Conservation (phyloP, 768 basidiomycete genomes). For the Boletellus ananas region DNA sequence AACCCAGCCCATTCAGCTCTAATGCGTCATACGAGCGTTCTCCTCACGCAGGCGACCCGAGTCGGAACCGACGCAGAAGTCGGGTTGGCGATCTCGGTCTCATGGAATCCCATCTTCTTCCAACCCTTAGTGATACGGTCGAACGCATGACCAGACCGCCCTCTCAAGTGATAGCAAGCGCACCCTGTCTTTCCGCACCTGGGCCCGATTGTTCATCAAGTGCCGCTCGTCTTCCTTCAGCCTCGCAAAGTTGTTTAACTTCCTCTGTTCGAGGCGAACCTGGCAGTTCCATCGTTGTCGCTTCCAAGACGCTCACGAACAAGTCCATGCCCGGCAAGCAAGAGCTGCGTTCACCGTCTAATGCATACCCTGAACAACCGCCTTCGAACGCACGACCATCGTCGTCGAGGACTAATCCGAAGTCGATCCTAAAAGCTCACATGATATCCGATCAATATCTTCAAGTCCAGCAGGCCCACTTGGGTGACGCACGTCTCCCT, state of each 20-base stretch:
- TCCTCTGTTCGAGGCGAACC: constrained; percentile 8
- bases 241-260: constrained; percentile 14
- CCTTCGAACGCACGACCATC: constrained; percentile 7
- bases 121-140: constrained; percentile 68
- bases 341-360: constrained; percentile 9
- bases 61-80: constrained; percentile 32
- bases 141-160: constrained; percentile 67
- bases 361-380: constrained; percentile 14
- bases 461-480: constrained; percentile 8
- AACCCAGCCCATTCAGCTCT: constrained; percentile 12
- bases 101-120: constrained; percentile 61
- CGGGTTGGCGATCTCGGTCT: constrained; percentile 52
- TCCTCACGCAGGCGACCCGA: background rate
- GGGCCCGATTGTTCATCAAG: constrained; percentile 1
- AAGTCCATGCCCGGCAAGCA: constrained; percentile 4
- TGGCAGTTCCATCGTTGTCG: background rate
- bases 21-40: constrained; percentile 14
- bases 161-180: constrained; percentile 21
- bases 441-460: constrained; percentile 15
- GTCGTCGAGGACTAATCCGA: constrained; percentile 31
- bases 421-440: constrained; percentile 29
- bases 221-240: constrained; percentile 17
- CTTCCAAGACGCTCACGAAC: background rate
- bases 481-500: constrained; percentile 6
- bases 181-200: constrained; percentile 6